phyloP scores from a whole-genome alignment of 768 basidiomycete genomes.

The Leccinellum albellum region DNA sequence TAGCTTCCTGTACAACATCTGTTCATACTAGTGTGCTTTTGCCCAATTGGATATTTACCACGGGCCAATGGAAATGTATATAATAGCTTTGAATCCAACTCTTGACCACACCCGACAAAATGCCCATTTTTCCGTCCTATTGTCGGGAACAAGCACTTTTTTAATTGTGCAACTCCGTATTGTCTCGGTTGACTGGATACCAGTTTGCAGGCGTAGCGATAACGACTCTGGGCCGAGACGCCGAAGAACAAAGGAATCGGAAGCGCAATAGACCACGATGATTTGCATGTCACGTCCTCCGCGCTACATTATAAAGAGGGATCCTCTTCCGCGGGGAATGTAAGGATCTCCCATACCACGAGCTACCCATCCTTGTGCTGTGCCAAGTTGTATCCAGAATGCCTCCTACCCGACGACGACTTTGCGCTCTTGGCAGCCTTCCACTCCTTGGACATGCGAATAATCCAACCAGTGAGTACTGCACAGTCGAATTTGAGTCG shows the following conservation, averaged over 20 bases:
- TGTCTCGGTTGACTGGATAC: constrained; percentile 12
- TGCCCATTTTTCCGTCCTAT: background rate
- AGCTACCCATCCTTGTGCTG: background rate
- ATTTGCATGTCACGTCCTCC: background rate
- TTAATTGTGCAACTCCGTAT: constrained; percentile 7
- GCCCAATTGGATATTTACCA: background rate
- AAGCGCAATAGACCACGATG: background rate
- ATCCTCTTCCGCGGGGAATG: background rate
- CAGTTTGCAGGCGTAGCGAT: background rate
- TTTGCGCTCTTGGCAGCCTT: constrained; percentile 21
- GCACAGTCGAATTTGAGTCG: background rate
- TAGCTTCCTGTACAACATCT: constrained; percentile 17
- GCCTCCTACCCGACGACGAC: constrained; percentile 19
- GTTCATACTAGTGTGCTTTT: background rate
- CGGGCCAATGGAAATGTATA: background rate
- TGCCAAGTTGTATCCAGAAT: constrained; percentile 3
- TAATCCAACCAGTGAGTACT: constrained; percentile 24
- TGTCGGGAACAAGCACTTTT: background rate
- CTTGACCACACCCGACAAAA: too few relatives aligned
- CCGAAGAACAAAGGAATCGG: constrained; percentile 6
- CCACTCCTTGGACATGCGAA: constrained; percentile 20
- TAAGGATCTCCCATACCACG: background rate
- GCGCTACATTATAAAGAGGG: constrained; percentile 11
- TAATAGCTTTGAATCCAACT: too few relatives aligned
- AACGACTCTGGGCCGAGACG: background rate